Conservation (phyloP, 73 alveolate genomes). For the Durusdinium trenchii region DNA sequence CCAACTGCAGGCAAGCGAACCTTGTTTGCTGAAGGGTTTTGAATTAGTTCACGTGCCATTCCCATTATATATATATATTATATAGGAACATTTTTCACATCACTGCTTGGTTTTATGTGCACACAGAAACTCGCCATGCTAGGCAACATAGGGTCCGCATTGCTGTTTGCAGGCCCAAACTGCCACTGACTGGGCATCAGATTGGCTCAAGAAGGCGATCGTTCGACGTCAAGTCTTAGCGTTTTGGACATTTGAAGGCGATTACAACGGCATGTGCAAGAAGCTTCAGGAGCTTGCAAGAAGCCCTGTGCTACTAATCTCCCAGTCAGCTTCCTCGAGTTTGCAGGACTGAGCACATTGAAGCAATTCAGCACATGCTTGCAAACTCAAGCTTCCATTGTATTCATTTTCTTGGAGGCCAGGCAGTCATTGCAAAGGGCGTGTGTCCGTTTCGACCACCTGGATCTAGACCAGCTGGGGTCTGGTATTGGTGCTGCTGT, state of each 20-base stretch:
- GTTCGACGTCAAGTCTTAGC: not conserved
- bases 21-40: no score
- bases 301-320: constrained; percentile 86
- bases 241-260: not conserved
- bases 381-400: no score
- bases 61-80: no score
- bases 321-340: constrained; percentile 56
- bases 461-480: constrained; percentile 74
- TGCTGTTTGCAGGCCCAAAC: not conserved
- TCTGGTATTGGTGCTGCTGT: constrained; percentile 21
- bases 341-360: constrained; percentile 22
- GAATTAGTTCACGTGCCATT: no score
- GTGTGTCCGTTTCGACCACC: constrained; percentile 61
- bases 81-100: no score
- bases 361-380: not conserved
- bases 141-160: no score
- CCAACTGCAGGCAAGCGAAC: constrained; percentile 70
- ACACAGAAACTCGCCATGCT: no score
- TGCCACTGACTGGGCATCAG: constrained; percentile 81
- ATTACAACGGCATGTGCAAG: not conserved
- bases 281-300: constrained; percentile 34
- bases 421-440: constrained; percentile 47
- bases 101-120: no score
- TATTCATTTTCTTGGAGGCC: constrained; percentile 71
- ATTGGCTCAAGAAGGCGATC: constrained; percentile 55